Evolutionary conservation across 2,329 filamentous ascomycete genomes (phyloP).

Genomic region (Fusarium chlamydosporum): DNA sequence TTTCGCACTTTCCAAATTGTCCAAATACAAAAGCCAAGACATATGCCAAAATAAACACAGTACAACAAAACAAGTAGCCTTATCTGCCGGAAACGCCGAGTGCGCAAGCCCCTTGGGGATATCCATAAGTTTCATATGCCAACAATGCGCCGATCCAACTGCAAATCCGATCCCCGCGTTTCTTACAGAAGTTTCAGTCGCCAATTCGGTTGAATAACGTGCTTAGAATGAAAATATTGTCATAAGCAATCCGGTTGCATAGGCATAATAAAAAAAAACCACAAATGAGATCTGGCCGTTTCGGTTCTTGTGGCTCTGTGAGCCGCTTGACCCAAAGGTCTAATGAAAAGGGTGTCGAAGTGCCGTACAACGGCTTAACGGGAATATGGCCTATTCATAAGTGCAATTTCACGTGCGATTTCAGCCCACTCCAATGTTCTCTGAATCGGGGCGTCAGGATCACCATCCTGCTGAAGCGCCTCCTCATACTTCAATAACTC

Average conservation of each 20-base stretch:
- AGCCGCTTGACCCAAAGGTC: constrained; percentile 3
- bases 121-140: constrained; percentile 4
- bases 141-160: constrained; percentile 33
- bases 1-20: not conserved
- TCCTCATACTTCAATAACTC: constrained; percentile 98
- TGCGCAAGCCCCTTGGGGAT: constrained; percentile 10
- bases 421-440: constrained; percentile 93
- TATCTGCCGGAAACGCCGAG: constrained; percentile 31
- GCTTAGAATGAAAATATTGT: not conserved
- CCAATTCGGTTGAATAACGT: not conserved
- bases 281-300: not conserved
- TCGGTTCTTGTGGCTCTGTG: constrained; percentile 3
- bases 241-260: constrained; percentile 6
- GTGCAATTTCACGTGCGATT: constrained; percentile 88
- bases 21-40: constrained; percentile 10
- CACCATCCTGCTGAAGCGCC: constrained; percentile 70
- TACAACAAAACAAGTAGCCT: constrained; percentile 4
- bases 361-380: constrained; percentile 59
- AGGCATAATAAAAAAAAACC: not conserved
- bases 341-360: constrained; percentile 5
- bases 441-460: constrained; percentile 63
- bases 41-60: not conserved
- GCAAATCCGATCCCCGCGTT: constrained; percentile 9
- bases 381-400: constrained; percentile 96
- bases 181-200: constrained; percentile 2